A percentile compares a stretch with the other conserved stretches of the same genome.
These are phyloP conservation scores for Yarrowia sp. DNA, from an alignment of 805 yeast genomes.

Conservation along the genomic window DNA sequence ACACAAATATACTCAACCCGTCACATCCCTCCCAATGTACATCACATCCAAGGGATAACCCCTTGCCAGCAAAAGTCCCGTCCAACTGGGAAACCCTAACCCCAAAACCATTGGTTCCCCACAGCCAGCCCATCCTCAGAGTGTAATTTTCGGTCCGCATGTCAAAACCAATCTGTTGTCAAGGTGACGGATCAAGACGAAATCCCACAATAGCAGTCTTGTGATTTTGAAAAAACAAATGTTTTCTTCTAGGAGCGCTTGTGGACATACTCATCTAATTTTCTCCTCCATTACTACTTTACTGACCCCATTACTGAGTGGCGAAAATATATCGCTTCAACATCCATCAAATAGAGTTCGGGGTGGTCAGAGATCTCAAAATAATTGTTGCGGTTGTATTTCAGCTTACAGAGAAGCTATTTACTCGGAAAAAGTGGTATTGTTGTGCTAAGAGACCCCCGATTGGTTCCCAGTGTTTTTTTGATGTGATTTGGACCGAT, in stretches of 20 bases:
- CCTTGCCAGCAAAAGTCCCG: slow-evolving; percentile 13
- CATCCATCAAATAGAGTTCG: background rate
- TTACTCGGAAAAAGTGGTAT: background rate
- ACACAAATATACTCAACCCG: slow-evolving; percentile 2
- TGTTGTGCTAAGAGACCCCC: no score
- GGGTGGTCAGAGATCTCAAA: slow-evolving; percentile 14
- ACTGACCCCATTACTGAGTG: background rate
- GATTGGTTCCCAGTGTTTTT: no score
- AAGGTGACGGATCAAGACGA: slow-evolving; percentile 9
- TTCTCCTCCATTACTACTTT: background rate
- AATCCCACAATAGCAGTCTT: background rate
- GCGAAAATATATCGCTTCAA: background rate
- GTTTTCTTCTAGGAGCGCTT: background rate
- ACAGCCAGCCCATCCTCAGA: slow-evolving; percentile 23
- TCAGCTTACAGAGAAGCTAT: background rate
- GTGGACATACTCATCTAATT: background rate
- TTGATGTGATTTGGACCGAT: background rate
- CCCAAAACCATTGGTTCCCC: slow-evolving; percentile 23
- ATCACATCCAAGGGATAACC: slow-evolving; percentile 19
- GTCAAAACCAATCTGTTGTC: slow-evolving; percentile 23
- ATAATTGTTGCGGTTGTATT: background rate
- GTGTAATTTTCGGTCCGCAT: slow-evolving; percentile 24
- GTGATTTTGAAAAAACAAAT: background rate
- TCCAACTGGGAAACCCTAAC: slow-evolving; percentile 11
- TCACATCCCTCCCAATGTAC: slow-evolving; percentile 20